A percentile compares a stretch with the other conserved stretches of the same genome.
Evolutionary conservation across 257 asterid genomes (phyloP).

Genomic region (Nicotiana obtusifolia): DNA sequence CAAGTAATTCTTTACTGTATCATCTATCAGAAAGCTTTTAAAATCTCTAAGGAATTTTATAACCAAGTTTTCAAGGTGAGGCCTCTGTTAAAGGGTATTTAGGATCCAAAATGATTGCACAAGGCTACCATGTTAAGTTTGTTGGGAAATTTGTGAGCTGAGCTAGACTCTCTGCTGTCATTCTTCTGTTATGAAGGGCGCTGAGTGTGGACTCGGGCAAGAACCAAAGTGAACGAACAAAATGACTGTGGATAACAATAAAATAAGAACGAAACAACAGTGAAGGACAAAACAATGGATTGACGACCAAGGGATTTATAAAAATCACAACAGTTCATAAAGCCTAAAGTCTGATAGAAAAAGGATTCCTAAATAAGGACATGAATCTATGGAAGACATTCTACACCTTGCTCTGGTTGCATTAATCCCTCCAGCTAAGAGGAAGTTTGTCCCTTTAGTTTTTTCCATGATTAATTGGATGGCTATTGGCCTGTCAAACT

Average conservation of each 20-base stretch:
- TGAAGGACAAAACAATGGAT: not conserved
- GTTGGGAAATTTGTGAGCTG: not conserved
- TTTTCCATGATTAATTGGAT: not conserved
- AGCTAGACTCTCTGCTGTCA: not conserved
- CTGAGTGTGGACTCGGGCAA: not conserved
- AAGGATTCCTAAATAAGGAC: not conserved
- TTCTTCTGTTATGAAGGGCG: not conserved
- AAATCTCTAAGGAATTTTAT: not conserved
- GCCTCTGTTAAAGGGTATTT: not conserved
- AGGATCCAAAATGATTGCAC: not conserved
- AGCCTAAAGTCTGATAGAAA: not conserved
- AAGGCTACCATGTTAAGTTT: not conserved
- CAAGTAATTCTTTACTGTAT: not conserved
- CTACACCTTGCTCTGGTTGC: not conserved
- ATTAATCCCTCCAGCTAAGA: not conserved
- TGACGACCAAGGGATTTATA: not conserved
- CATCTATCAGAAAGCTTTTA: not conserved
- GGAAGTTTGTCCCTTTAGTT: not conserved
- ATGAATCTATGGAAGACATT: not conserved
- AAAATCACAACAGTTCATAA: not conserved
- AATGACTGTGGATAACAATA: not conserved
- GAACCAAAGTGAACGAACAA: not conserved
- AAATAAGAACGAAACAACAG: not conserved
- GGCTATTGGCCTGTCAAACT: not conserved
- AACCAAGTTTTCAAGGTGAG: not conserved